phyloP scores from a whole-genome alignment of 768 basidiomycete species.

The Tricholoma saponaceum region DNA sequence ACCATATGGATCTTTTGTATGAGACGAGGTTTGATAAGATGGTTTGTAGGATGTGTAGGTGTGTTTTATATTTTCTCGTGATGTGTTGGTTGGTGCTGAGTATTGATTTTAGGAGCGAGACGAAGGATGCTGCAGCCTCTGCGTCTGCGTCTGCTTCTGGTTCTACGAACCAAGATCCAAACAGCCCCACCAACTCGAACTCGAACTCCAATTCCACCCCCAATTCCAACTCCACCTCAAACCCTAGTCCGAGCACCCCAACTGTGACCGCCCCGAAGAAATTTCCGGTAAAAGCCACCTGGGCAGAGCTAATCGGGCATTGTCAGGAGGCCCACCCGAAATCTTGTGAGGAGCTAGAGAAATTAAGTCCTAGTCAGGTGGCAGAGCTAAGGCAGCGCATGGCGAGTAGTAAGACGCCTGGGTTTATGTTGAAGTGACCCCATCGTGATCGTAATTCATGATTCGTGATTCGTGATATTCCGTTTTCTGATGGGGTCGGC shows the following conservation, averaged over 20 bases:
- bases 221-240: background rate
- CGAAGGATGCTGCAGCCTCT: background rate
- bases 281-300: constrained; percentile 23
- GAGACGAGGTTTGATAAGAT: constrained; percentile 17
- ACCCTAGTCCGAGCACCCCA: background rate
- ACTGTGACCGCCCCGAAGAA: constrained; percentile 2
- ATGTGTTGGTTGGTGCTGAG: background rate
- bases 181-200: background rate
- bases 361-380: constrained; percentile 26
- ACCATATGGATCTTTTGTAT: constrained; percentile 28
- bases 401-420: constrained; percentile 10
- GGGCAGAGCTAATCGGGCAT: constrained; percentile 29
- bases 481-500: no score
- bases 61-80: constrained; percentile 8
- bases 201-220: background rate
- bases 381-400: constrained; percentile 26
- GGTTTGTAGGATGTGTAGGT: constrained; percentile 29
- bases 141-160: background rate
- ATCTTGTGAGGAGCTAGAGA: constrained; percentile 27
- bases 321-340: constrained; percentile 26
- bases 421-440: constrained; percentile 6
- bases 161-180: background rate
- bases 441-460: no score
- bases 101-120: constrained; percentile 5
- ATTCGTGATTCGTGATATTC: no score